Base-by-base conservation (phyloP, 805 yeast genomes). In the Metschnikowia lunata region DNA sequence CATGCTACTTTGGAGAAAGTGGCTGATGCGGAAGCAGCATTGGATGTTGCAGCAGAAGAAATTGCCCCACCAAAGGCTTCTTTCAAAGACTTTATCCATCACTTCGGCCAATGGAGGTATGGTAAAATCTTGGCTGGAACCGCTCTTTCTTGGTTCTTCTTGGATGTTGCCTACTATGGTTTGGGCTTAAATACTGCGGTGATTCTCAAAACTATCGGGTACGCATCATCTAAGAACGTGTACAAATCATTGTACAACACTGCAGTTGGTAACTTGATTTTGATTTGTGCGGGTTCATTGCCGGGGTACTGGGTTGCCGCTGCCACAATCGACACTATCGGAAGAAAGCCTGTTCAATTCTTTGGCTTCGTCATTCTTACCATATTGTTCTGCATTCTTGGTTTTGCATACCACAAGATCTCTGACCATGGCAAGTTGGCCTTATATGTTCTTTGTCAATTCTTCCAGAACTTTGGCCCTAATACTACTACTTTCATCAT, bases 301-400 rank as follows among this genome's bases (percentile, higher is more conserved):
- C 96, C 96, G 58, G 97, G 97, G 62, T 88, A 88, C 71, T 88
- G 96, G 96, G 71, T 76, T 49, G 64, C 91, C 29, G 88, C 83
- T 56, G 88, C 88, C 41, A 82, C 91, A 37, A 63, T 88, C 48
- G 97, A 88, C 68, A 74, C 70, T 32, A 57, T 88, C 55, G 97
- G 97, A 58, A 82, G 97, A 76, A 87, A 84, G 68, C 81, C 89
- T 51, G 71, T 88, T 51, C 96, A 89, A 73, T 47, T 87, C 18
- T 72, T 70, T 60, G 95, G 96, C 58, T 88, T 88, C 74, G 47
- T 76, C 52, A 60, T 86, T 42, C 76, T 88, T 62, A 86, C 96
- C 35, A 63, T 71, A 42, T 66, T 89, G 48, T 82, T 89, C 71
- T 83, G 88, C 76, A 68, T 77, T 57, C 82, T 88, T 64, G 96